Conservation (phyloP, 306 rosid genomes). For the Lagenaria siceraria region DNA sequence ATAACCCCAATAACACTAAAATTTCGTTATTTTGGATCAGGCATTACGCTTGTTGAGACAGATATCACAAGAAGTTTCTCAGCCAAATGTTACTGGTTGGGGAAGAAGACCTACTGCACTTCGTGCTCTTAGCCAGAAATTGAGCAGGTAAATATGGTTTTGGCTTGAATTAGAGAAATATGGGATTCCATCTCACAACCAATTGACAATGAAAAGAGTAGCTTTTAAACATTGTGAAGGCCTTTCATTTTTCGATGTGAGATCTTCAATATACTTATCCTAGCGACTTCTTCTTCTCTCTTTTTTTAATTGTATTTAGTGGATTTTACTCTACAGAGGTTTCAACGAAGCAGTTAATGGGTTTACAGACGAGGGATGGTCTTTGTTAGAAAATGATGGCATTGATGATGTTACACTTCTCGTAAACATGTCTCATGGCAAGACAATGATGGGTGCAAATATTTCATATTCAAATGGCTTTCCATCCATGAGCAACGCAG, state of each 20-base stretch:
- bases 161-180: neutral
- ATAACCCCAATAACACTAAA: neutral
- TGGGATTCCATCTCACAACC: no score
- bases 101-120: slow-evolving; percentile 91
- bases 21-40: slow-evolving; percentile 26
- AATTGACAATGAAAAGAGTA: no score
- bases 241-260: no score
- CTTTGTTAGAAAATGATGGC: slow-evolving; percentile 89
- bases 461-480: slow-evolving; percentile 62
- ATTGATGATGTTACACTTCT: slow-evolving; percentile 86
- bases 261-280: neutral
- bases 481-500: slow-evolving; percentile 54
- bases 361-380: slow-evolving; percentile 90
- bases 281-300: neutral
- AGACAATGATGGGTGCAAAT: slow-evolving; percentile 59
- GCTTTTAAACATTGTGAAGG: no score
- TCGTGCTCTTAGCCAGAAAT: slow-evolving; percentile 71
- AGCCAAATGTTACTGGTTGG: slow-evolving; percentile 86
- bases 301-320: neutral
- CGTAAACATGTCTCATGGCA: slow-evolving; percentile 79
- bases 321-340: slow-evolving; percentile 42
- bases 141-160: slow-evolving; percentile 57
- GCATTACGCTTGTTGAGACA: slow-evolving; percentile 88
- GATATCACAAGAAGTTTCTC: slow-evolving; percentile 93
- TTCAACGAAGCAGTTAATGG: slow-evolving; percentile 97